phyloP scores from a whole-genome alignment of 495 filamentous ascomycete genomes.

The Oidiodendron maius region DNA sequence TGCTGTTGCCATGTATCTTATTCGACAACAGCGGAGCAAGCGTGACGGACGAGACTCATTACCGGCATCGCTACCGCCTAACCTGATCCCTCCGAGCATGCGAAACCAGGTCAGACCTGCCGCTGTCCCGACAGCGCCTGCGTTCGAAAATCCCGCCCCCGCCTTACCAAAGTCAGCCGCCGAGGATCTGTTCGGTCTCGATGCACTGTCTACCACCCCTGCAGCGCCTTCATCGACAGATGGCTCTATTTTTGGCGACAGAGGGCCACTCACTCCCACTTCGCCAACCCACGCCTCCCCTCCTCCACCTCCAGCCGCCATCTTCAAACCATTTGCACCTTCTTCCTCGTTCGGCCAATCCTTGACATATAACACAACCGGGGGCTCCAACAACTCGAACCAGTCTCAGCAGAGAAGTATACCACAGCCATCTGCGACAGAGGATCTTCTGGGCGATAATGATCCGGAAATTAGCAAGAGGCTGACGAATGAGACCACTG shows the following conservation, averaged over 20 bases:
- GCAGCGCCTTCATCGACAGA: constrained; percentile 62
- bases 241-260: constrained; percentile 54
- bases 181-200: constrained; percentile 88
- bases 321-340: constrained; percentile 86
- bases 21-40: constrained; percentile 76
- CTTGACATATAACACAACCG: constrained; percentile 71
- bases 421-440: constrained; percentile 50
- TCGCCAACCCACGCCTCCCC: constrained; percentile 39
- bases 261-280: constrained; percentile 38
- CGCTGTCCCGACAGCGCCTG: constrained; percentile 40
- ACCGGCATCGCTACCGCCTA: constrained; percentile 69
- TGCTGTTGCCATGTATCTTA: constrained; percentile 95
- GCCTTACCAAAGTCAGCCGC: constrained; percentile 65
- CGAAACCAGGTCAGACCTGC: constrained; percentile 56
- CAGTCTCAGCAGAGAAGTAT: constrained; percentile 26
- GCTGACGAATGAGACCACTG: constrained; percentile 79
- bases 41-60: constrained; percentile 52
- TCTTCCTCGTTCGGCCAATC: constrained; percentile 85
- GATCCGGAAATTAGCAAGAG: constrained; percentile 87
- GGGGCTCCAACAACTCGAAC: constrained; percentile 54
- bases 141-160: constrained; percentile 46
- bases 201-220: constrained; percentile 53
- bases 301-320: constrained; percentile 42
- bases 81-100: constrained; percentile 84
- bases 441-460: constrained; percentile 91